These are phyloP conservation scores for Mycena rebaudengoi DNA, from an alignment of 768 basidiomycete genomes.

Conservation along the genomic window DNA sequence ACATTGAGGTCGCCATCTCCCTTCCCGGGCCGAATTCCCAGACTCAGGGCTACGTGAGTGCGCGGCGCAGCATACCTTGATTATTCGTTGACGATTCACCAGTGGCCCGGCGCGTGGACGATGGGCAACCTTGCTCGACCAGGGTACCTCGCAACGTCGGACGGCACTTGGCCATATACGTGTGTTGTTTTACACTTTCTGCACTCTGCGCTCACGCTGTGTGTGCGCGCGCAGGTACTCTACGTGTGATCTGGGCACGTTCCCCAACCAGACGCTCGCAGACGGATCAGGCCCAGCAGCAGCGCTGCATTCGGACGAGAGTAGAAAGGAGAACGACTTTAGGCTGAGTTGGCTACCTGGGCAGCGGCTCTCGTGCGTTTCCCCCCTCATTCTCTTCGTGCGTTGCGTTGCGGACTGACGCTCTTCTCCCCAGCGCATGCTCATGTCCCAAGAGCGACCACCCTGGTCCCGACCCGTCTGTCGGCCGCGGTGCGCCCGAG, in stretches of 20 bases:
- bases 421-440: conserved; percentile 61
- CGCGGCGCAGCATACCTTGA: no score
- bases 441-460: conserved; percentile 75
- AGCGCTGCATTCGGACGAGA: conserved; percentile 61
- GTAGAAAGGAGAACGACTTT: conserved; percentile 59
- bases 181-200: no score
- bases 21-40: conserved; percentile 67
- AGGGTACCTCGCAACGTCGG: conserved; percentile 81
- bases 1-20: conserved; percentile 72
- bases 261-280: conserved; percentile 71
- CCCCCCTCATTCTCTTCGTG: background rate
- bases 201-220: no score
- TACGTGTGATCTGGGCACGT: conserved; percentile 80
- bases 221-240: no score
- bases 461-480: conserved; percentile 65
- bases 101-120: conserved; percentile 92
- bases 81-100: no score
- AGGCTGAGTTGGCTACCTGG: conserved; percentile 81
- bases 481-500: conserved; percentile 76
- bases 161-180: conserved; percentile 88
- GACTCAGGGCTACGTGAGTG: no score
- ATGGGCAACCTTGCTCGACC: conserved; percentile 89
- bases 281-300: conserved; percentile 65
- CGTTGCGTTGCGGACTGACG: background rate
- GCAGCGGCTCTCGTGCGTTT: conserved; percentile 73